Evolutionary conservation across 352 stramenopile genomes (phyloP).

Genomic region (Phytophthora megakarya): DNA sequence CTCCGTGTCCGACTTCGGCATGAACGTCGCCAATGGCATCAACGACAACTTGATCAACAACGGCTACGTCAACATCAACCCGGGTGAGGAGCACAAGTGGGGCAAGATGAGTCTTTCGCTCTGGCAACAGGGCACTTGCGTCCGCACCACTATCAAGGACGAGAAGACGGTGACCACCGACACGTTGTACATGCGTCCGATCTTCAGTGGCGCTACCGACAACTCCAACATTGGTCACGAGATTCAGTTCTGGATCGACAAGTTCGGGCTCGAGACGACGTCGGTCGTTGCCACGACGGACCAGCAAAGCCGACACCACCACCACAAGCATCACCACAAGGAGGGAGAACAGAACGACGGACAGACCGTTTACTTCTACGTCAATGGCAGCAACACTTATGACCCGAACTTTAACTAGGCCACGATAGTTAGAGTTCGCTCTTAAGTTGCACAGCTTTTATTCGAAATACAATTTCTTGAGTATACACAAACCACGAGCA

Average conservation of each 20-base stretch:
- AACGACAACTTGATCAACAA: conserved; percentile 37
- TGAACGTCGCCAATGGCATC: conserved; percentile 38
- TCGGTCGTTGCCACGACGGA: conserved; percentile 26
- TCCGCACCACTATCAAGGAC: conserved; percentile 47
- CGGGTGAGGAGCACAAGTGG: conserved; percentile 41
- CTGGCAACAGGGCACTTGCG: conserved; percentile 53
- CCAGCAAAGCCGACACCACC: conserved; percentile 10
- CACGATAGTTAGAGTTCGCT: too few species aligned
- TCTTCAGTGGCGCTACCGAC: conserved; percentile 55
- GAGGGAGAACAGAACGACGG: neutral
- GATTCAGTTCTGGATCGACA: conserved; percentile 60
- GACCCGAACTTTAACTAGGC: neutral
- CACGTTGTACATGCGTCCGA: conserved; percentile 56
- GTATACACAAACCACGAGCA: too few species aligned
- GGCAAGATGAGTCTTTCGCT: conserved; percentile 52
- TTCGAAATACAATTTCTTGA: too few species aligned
- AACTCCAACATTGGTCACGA: conserved; percentile 50
- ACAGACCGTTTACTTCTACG: conserved; percentile 38
- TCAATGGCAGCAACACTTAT: conserved; percentile 39
- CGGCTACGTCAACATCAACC: conserved; percentile 35
- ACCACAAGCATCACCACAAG: neutral
- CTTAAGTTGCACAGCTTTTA: too few species aligned
- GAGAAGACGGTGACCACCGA: conserved; percentile 42
- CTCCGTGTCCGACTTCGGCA: conserved; percentile 37
- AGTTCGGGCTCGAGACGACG: conserved; percentile 38